A percentile compares a stretch with the other conserved stretches of the same genome.
phyloP scores from a whole-genome alignment of 2,329 filamentous ascomycete species.

The Gremmenia infestans region DNA sequence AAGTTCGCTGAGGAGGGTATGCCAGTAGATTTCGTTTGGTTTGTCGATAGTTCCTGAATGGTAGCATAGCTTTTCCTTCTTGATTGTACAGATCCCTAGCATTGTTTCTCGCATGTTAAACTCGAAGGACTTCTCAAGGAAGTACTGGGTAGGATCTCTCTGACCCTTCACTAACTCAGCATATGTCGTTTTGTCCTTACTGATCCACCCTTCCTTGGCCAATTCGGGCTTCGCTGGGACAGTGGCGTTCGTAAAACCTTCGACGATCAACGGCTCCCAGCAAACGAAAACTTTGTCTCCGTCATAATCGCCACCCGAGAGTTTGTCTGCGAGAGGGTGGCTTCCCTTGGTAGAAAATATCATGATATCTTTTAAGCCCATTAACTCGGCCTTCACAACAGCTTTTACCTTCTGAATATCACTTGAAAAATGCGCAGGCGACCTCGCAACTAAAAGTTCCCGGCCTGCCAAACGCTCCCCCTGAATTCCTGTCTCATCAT shows the following conservation, averaged over 20 bases:
- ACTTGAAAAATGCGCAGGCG: constrained; percentile 63
- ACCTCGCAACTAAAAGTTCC: constrained; percentile 64
- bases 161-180: constrained; percentile 10
- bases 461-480: constrained; percentile 47
- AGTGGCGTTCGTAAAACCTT: constrained; percentile 58
- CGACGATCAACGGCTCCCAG: constrained; percentile 63
- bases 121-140: constrained; percentile 48
- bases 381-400: constrained; percentile 53
- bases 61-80: constrained; percentile 61
- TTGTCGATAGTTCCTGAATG: constrained; percentile 44
- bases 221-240: constrained; percentile 43
- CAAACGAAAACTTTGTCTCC: constrained; percentile 73
- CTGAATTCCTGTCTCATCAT: constrained; percentile 47
- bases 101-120: constrained; percentile 54
- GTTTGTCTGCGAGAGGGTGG: constrained; percentile 58
- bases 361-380: constrained; percentile 70
- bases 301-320: constrained; percentile 79
- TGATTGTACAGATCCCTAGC: constrained; percentile 60
- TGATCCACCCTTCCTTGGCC: constrained; percentile 43
- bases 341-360: constrained; percentile 66
- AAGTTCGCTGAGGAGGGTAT: constrained; percentile 46
- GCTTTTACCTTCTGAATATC: constrained; percentile 67
- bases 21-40: constrained; percentile 41
- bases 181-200: constrained; percentile 41
- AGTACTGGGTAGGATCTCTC: constrained; percentile 29